Evolutionary conservation across 73 alveolate genomes (phyloP).

Genomic region (Tetrahymena elliotti): DNA sequence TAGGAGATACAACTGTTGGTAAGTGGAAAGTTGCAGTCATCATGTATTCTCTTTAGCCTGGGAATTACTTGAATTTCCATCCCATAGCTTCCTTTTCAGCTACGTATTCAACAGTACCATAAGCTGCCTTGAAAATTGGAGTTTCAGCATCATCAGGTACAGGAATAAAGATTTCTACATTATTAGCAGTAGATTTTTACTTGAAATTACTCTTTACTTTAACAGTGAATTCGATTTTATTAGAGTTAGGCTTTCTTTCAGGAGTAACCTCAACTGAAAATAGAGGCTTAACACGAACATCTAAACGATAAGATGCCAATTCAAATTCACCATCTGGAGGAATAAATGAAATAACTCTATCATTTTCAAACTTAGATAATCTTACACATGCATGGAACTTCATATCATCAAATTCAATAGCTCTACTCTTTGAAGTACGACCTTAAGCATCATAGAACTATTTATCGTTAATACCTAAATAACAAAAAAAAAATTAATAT

Average conservation of each 20-base stretch:
- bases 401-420: slow-evolving; percentile 89
- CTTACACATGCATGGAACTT: slow-evolving; percentile 91
- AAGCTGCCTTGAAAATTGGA: slow-evolving; percentile 87
- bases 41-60: slow-evolving; percentile 94
- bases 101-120: slow-evolving; percentile 84
- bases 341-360: slow-evolving; percentile 92
- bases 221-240: slow-evolving; percentile 73
- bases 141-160: slow-evolving; percentile 95
- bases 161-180: slow-evolving; percentile 90
- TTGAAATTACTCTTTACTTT: slow-evolving; percentile 93
- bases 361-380: slow-evolving; percentile 76
- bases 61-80: slow-evolving; percentile 95
- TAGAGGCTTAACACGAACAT: slow-evolving; percentile 42
- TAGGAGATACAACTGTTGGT: slow-evolving; percentile 71
- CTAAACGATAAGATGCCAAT: slow-evolving; percentile 90
- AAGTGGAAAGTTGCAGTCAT: slow-evolving; percentile 94
- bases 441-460: slow-evolving; percentile 83
- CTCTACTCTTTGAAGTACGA: slow-evolving; percentile 57
- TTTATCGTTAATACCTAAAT: slow-evolving; percentile 93
- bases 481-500: background rate
- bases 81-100: slow-evolving; percentile 90
- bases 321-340: slow-evolving; percentile 99
- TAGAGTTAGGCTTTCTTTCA: slow-evolving; percentile 26
- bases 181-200: slow-evolving; percentile 89
- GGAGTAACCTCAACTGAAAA: slow-evolving; percentile 27